phyloP scores from a whole-genome alignment of 805 yeast genomes.

The Myxozyma sirexii region DNA sequence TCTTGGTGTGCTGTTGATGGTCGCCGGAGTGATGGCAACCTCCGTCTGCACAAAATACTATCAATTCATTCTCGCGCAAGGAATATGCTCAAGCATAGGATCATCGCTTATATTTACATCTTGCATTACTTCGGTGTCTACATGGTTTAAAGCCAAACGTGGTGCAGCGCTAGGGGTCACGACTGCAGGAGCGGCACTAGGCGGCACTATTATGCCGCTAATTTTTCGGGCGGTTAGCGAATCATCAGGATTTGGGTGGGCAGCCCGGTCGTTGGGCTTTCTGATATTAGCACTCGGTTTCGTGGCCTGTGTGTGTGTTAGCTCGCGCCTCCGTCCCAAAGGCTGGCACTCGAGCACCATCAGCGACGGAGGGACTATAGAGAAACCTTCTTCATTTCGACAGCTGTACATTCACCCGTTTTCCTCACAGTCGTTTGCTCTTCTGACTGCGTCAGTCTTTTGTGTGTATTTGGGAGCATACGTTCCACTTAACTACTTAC shows the following conservation, averaged over 20 bases:
- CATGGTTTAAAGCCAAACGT: conserved; percentile 50
- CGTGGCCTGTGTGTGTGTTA: conserved; percentile 35
- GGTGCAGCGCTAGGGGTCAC: conserved; percentile 52
- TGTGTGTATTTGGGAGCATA: conserved; percentile 40
- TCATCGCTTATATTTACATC: conserved; percentile 49
- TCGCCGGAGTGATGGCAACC: conserved; percentile 41
- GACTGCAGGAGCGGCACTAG: conserved; percentile 55
- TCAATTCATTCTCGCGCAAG: conserved; percentile 58
- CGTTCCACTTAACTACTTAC: conserved; percentile 41
- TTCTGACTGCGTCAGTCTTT: conserved; percentile 36
- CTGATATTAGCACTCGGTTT: conserved; percentile 42
- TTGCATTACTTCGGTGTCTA: conserved; percentile 49
- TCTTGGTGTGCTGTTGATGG: conserved; percentile 34
- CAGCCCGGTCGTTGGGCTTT: conserved; percentile 54
- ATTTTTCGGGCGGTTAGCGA: conserved; percentile 48
- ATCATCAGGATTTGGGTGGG: conserved; percentile 56
- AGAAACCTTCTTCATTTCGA: neutral
- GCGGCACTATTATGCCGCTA: conserved; percentile 54
- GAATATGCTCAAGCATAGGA: conserved; percentile 53
- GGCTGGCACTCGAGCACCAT: neutral
- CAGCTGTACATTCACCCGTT: conserved; percentile 34
- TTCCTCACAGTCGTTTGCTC: conserved; percentile 35
- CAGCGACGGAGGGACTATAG: neutral
- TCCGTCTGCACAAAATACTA: conserved; percentile 47
- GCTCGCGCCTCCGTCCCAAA: conserved; percentile 35